These are phyloP conservation scores for Eimeria acervulina DNA, from an alignment of 169 alveolate species.

Conservation along the genomic window DNA sequence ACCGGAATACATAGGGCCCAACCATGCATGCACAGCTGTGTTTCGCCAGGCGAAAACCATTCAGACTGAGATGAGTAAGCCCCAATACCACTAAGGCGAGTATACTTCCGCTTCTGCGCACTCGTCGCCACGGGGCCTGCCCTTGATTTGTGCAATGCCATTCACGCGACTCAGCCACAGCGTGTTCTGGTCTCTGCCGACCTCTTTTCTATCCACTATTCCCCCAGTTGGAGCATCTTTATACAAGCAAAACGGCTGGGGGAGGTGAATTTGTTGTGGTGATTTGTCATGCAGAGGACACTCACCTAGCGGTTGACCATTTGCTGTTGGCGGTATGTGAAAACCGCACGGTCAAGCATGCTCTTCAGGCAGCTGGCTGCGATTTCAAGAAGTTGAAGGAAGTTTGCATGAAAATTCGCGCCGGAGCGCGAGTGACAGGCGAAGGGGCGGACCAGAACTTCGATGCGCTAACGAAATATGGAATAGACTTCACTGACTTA, in stretches of 20 bases:
- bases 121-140: neutral
- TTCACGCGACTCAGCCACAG: neutral
- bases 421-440: conserved; percentile 27
- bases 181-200: neutral
- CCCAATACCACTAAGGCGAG: neutral
- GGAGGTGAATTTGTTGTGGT: neutral
- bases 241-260: neutral
- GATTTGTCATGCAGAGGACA: conserved; percentile 43
- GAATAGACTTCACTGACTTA: conserved; percentile 91
- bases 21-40: conserved; percentile 69
- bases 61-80: conserved; percentile 66
- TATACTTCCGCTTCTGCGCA: neutral
- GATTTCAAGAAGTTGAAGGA: conserved; percentile 75
- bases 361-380: conserved; percentile 57
- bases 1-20: conserved; percentile 62
- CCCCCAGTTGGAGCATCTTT: neutral
- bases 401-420: conserved; percentile 56
- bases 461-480: conserved; percentile 88
- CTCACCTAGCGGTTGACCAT: conserved; percentile 73
- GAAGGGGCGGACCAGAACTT: conserved; percentile 71
- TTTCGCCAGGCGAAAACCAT: conserved; percentile 67
- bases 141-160: neutral
- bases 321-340: conserved; percentile 69
- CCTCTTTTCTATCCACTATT: neutral
- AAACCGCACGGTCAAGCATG: conserved; percentile 32